Percentiles rank a stretch among this genome's conserved stretches.
Evolutionary conservation across 345 rosid species (phyloP).

Genomic region (Citropsis articulata): DNA sequence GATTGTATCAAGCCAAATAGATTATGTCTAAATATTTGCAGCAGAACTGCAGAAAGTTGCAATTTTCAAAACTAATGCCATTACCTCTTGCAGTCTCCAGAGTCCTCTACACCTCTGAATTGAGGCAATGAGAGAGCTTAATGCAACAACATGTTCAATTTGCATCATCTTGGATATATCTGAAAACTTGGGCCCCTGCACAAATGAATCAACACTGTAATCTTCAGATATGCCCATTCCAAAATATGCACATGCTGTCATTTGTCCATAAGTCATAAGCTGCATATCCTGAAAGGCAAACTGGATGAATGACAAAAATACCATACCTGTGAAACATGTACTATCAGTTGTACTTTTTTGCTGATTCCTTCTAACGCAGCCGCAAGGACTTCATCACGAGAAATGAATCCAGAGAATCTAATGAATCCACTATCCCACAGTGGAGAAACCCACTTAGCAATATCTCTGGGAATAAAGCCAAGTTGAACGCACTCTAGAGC

Average conservation of each 20-base stretch:
- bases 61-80: not conserved
- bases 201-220: constrained; percentile 22
- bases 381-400: constrained; percentile 67
- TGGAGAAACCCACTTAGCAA: constrained; percentile 92
- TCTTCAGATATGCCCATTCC: constrained; percentile 14
- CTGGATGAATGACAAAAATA: constrained; percentile 21
- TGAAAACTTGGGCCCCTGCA: constrained; percentile 66
- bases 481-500: constrained; percentile 62
- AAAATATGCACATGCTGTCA: constrained; percentile 3
- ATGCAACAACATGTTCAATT: constrained; percentile 45
- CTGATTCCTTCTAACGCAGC: constrained; percentile 67
- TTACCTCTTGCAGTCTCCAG: constrained; percentile 87
- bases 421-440: constrained; percentile 80
- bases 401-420: constrained; percentile 66
- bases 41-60: not conserved
- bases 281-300: constrained; percentile 16
- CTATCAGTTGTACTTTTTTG: constrained; percentile 63
- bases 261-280: not conserved
- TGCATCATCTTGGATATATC: constrained; percentile 49
- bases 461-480: constrained; percentile 78
- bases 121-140: constrained; percentile 66
- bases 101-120: constrained; percentile 78
- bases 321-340: constrained; percentile 69
- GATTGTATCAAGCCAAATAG: not conserved
- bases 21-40: not conserved